These are phyloP conservation scores for Ophiostoma quercus DNA, from an alignment of 2,329 filamentous ascomycete genomes.

Conservation along the genomic window DNA sequence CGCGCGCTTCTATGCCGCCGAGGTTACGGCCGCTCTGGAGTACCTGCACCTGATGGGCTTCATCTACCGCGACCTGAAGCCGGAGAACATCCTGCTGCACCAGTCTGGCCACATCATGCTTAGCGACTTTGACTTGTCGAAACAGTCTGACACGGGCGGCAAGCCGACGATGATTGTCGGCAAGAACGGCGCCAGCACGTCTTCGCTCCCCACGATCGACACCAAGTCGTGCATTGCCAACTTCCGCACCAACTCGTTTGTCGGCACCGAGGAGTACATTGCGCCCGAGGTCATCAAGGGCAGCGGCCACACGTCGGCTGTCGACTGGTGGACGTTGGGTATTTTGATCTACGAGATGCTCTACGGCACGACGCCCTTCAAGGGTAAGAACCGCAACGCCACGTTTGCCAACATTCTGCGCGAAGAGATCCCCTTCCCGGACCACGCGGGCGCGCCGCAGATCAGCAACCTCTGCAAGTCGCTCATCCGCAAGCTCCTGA, in stretches of 20 bases:
- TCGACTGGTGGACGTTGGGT: constrained; percentile 98
- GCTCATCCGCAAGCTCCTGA: constrained; percentile 89
- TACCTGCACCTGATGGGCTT: constrained; percentile 99
- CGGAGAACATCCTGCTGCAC: constrained; percentile 95
- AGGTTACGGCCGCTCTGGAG: constrained; percentile 92
- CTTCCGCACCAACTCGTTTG: constrained; percentile 97
- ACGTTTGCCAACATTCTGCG: constrained; percentile 96
- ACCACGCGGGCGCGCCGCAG: constrained; percentile 74
- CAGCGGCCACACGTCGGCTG: constrained; percentile 94
- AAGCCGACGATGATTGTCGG: constrained; percentile 97
- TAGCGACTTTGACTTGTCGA: constrained; percentile 96
- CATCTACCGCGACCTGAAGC: constrained; percentile 96
- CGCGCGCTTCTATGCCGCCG: constrained; percentile 92
- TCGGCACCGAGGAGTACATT: constrained; percentile 98
- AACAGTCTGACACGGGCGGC: constrained; percentile 92
- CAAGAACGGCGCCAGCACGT: constrained; percentile 79
- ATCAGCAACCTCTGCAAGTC: constrained; percentile 91
- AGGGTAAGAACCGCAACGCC: constrained; percentile 96
- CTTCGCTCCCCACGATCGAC: constrained; percentile 90
- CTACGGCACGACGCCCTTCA: constrained; percentile 97
- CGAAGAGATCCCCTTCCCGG: constrained; percentile 93
- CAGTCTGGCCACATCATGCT: constrained; percentile 99
- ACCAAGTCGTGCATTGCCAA: constrained; percentile 97
- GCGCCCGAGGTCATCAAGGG: constrained; percentile 98
- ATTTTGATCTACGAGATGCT: constrained; percentile 99